Evolutionary conservation across 768 basidiomycete species (phyloP).

Genomic region (Hirschioporus abietinus): DNA sequence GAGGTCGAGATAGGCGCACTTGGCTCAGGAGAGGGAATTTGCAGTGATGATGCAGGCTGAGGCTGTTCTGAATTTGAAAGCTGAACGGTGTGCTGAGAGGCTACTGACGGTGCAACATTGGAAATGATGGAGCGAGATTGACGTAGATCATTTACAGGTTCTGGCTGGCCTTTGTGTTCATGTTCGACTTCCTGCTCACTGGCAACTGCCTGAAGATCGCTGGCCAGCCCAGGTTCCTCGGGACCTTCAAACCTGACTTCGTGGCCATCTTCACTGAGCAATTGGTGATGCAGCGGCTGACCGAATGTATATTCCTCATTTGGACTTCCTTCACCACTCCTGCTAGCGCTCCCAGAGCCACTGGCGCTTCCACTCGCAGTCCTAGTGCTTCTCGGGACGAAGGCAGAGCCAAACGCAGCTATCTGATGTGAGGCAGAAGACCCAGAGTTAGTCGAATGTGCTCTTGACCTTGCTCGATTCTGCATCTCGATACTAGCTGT

Average conservation of each 20-base stretch:
- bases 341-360: slow-evolving; percentile 47
- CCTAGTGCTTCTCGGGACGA: slow-evolving; percentile 12
- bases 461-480: slow-evolving; percentile 48
- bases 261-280: background rate
- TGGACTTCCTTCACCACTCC: slow-evolving; percentile 39
- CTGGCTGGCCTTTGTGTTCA: background rate
- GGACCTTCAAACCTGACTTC: background rate
- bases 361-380: slow-evolving; percentile 32
- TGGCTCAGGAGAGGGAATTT: background rate
- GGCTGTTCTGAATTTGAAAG: background rate
- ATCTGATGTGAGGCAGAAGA: background rate
- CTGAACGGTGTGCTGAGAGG: background rate
- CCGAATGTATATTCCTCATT: slow-evolving; percentile 74
- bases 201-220: background rate
- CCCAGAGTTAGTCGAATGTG: slow-evolving; percentile 1
- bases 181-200: background rate
- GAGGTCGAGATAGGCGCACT: background rate
- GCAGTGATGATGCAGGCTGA: background rate
- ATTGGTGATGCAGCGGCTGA: slow-evolving; percentile 41
- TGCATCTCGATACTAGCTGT: slow-evolving; percentile 51
- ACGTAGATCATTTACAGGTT: background rate
- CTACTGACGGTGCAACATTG: background rate
- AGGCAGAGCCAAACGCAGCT: slow-evolving; percentile 7
- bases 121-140: background rate
- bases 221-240: background rate